Percentiles rank a stretch among this genome's conserved stretches.
Conservation (phyloP, 495 filamentous ascomycete genomes). For the Penicillium turbatum region DNA sequence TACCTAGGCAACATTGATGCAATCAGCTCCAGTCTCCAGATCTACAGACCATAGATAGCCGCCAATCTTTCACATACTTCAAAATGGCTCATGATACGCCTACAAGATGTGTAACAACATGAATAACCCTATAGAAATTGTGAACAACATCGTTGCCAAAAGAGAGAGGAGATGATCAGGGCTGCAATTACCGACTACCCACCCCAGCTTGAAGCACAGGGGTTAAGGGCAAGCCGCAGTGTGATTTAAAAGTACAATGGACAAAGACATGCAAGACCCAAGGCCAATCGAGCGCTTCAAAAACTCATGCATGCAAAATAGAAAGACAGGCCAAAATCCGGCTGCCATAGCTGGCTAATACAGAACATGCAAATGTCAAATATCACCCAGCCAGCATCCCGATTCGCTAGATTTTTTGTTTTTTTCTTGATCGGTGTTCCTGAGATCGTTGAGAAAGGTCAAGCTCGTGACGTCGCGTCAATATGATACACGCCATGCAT, state of each 20-base stretch:
- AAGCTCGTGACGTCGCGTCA: constrained; percentile 34
- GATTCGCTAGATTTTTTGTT: constrained; percentile 18
- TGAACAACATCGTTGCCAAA: constrained; percentile 23
- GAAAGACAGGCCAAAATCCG: constrained; percentile 18
- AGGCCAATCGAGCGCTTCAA: constrained; percentile 44
- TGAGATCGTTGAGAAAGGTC: constrained; percentile 28
- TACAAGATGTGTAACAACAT: too few relatives aligned
- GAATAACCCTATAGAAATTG: too few relatives aligned
- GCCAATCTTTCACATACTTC: too few relatives aligned
- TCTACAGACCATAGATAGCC: too few relatives aligned
- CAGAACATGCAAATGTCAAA: not conserved
- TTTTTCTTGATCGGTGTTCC: constrained; percentile 15
- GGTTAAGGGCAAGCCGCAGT: constrained; percentile 18
- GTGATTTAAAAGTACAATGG: constrained; percentile 38
- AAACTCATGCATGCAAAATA: constrained; percentile 37
- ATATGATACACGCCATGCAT: constrained; percentile 37
- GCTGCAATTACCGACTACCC: constrained; percentile 33
- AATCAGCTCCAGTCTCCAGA: too few relatives aligned
- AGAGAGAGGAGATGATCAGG: constrained; percentile 38
- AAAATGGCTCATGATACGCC: too few relatives aligned
- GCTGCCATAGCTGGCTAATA: not conserved
- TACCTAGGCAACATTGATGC: too few relatives aligned
- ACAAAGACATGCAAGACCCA: constrained; percentile 41
- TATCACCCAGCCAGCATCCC: constrained; percentile 1
- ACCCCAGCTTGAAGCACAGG: constrained; percentile 5